Percentiles rank a stretch among this genome's conserved stretches.
Conservation (phyloP, 257 asterid genomes). For the Nicotiana noctiflora region DNA sequence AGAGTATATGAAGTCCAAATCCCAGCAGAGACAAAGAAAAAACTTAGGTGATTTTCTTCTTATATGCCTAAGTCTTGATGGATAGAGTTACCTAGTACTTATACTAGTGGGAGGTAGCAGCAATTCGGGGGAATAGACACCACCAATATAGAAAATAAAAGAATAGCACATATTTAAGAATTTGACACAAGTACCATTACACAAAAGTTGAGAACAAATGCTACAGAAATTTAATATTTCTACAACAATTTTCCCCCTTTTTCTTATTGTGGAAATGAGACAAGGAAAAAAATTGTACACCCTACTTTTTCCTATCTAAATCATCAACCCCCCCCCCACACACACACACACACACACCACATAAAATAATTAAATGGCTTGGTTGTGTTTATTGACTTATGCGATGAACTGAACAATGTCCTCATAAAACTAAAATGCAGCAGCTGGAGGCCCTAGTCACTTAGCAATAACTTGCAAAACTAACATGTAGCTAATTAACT, state of each 20-base stretch:
- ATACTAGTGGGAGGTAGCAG: not conserved
- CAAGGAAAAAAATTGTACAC: not conserved
- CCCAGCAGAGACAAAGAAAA: not conserved
- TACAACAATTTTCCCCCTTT: not conserved
- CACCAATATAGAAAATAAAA: not conserved
- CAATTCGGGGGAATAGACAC: not conserved
- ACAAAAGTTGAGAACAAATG: not conserved
- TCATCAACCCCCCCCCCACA: not conserved
- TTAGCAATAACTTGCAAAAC: not conserved
- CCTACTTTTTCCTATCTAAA: not conserved
- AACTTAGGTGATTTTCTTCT: not conserved
- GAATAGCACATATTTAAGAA: not conserved
- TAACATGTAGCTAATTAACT: not conserved
- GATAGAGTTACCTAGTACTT: too few species aligned
- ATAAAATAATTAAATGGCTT: not conserved
- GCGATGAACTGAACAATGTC: not conserved
- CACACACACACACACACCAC: not conserved
- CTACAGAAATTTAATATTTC: not conserved
- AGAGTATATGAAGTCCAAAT: not conserved
- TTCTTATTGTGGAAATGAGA: not conserved
- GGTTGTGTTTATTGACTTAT: not conserved
- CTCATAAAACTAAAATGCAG: not conserved
- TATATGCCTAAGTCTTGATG: not conserved
- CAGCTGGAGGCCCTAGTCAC: not conserved
- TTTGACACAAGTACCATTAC: not conserved